phyloP scores from a whole-genome alignment of 2,329 filamentous ascomycete genomes.

The Daldinia sp. region DNA sequence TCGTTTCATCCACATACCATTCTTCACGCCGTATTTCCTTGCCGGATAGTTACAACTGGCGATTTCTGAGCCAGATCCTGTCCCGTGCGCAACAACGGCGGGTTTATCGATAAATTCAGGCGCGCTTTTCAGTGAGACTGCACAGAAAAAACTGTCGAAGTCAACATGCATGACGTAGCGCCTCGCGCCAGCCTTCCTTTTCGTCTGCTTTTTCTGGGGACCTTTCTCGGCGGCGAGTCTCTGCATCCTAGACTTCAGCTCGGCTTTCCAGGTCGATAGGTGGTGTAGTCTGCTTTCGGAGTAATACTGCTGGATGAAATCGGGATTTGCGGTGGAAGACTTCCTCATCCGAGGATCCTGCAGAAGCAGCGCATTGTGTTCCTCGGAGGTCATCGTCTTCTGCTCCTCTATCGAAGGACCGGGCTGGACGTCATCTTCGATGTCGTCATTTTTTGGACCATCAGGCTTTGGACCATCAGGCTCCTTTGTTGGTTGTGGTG shows the following conservation, averaged over 20 bases:
- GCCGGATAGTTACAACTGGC: conserved; percentile 97
- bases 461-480: background rate
- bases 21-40: conserved; percentile 85
- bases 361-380: conserved; percentile 87
- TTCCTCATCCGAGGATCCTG: conserved; percentile 86
- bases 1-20: conserved; percentile 99
- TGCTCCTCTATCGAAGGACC: conserved; percentile 27
- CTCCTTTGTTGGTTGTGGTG: background rate
- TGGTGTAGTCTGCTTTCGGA: conserved; percentile 95
- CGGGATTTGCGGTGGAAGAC: conserved; percentile 89
- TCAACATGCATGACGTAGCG: conserved; percentile 94
- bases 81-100: conserved; percentile 86
- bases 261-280: conserved; percentile 94
- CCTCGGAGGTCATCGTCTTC: conserved; percentile 77
- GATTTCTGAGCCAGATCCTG: conserved; percentile 88
- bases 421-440: conserved; percentile 10
- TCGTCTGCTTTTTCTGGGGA: conserved; percentile 52
- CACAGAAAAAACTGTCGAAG: conserved; percentile 98
- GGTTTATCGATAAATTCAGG: conserved; percentile 82
- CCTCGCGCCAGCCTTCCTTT: conserved; percentile 68
- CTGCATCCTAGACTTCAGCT: conserved; percentile 89
- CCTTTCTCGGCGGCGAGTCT: conserved; percentile 76
- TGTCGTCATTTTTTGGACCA: background rate
- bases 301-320: conserved; percentile 94
- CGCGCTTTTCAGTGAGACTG: conserved; percentile 81